A percentile compares a stretch with the other conserved stretches of the same genome.
phyloP scores from a whole-genome alignment of 1,284 basidiomycete species.

The Cystobasidium sp. region DNA sequence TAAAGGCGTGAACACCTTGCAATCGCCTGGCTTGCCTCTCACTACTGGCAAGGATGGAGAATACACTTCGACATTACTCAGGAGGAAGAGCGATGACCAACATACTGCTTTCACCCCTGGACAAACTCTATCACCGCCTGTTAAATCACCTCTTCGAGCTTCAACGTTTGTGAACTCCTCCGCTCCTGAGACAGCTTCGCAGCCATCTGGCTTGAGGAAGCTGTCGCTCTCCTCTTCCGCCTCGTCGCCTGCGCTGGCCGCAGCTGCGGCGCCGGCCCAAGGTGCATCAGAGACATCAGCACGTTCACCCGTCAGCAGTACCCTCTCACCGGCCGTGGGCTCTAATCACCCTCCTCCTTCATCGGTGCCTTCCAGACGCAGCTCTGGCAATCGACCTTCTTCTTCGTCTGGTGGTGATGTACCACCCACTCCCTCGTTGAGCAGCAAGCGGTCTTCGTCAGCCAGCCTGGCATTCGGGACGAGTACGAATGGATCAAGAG shows the following conservation, averaged over 20 bases:
- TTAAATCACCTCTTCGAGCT: slow-evolving; percentile 22
- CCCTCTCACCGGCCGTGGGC: background rate
- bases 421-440: slow-evolving; percentile 35
- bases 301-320: background rate
- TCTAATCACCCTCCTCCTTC: slow-evolving; percentile 6
- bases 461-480: slow-evolving; percentile 68
- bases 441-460: slow-evolving; percentile 59
- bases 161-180: background rate
- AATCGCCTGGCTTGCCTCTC: slow-evolving; percentile 4
- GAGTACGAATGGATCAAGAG: slow-evolving; percentile 70
- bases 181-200: background rate
- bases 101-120: background rate
- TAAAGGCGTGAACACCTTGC: background rate
- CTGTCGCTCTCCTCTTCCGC: slow-evolving; percentile 2
- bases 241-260: slow-evolving; percentile 3
- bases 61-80: background rate
- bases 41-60: background rate
- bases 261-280: background rate
- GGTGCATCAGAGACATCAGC: background rate
- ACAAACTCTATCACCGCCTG: slow-evolving; percentile 15
- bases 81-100: slow-evolving; percentile 19
- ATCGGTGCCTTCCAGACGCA: slow-evolving; percentile 10
- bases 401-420: slow-evolving; percentile 22
- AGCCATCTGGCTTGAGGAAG: background rate
- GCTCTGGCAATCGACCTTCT: slow-evolving; percentile 21